phyloP scores from a whole-genome alignment of 2,329 filamentous ascomycete genomes.

The Phialemonium atrogriseum region DNA sequence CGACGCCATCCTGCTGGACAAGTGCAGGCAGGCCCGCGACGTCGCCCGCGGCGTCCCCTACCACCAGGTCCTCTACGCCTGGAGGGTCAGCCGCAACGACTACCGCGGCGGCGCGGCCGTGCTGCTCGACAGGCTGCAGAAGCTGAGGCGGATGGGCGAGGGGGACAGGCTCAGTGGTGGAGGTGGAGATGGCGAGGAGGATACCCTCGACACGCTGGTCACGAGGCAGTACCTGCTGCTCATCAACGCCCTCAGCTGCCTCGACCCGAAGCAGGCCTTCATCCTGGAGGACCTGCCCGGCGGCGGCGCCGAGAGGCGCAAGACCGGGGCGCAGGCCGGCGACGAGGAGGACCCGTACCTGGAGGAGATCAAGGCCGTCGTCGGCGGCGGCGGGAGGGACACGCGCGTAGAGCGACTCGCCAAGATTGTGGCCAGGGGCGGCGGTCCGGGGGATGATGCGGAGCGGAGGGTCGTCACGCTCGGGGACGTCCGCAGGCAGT shows the following conservation, averaged over 20 bases:
- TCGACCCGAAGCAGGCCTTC: constrained; percentile 25
- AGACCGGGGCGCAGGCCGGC: constrained; percentile 6
- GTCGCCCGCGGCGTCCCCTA: constrained; percentile 61
- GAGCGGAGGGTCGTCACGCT: constrained; percentile 77
- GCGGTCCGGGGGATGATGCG: constrained; percentile 7
- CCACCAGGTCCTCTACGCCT: constrained; percentile 85
- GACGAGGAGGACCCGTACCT: constrained; percentile 3
- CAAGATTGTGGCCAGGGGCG: constrained; percentile 19
- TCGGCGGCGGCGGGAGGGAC: constrained; percentile 8
- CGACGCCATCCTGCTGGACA: constrained; percentile 66
- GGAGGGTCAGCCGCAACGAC: constrained; percentile 75
- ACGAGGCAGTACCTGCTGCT: constrained; percentile 78
- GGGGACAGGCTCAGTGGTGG: constrained; percentile 40
- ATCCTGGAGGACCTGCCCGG: constrained; percentile 7
- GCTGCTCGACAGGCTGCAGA: constrained; percentile 55
- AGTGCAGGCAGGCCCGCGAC: constrained; percentile 62
- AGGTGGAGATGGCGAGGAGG: constrained; percentile 30
- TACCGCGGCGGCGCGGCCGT: constrained; percentile 70
- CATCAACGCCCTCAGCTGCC: constrained; percentile 86
- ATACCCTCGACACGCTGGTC: constrained; percentile 54
- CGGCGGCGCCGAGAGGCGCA: constrained; percentile 1
- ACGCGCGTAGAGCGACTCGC: constrained; percentile 16
- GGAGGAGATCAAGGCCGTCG: too few species aligned
- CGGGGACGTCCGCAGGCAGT: constrained; percentile 78
- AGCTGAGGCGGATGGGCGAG: constrained; percentile 49